Base-by-base conservation (phyloP, 208 protist species). In the Dictyostelium gargantuum region DNA sequence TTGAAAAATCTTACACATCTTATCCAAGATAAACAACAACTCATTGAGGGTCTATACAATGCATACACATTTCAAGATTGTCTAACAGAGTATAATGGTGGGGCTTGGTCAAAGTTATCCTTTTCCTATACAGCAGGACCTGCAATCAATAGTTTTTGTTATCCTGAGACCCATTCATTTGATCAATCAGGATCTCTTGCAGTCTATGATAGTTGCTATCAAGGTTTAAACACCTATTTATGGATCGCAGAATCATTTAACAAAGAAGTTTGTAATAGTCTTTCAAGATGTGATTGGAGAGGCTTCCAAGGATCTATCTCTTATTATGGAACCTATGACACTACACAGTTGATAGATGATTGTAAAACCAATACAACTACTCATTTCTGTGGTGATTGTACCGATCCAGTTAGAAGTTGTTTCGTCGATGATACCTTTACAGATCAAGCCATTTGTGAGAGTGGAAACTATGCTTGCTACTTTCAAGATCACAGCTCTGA, bases 371-470 rank as follows among this genome's bases (percentile, higher is more conserved):
- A 70, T 40, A 10, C 82, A 48, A 29, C 82, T 23, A 35, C 38
- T 9, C 11, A 63, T 48, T 89, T 48, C 19, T 89, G 82, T 68
- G 82, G 82, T 40, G 82, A 89, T 40, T 89, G 82, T 40, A 48
- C 50, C 0, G 70, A 89, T 40, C 66, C 66, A 17, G 1, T 79
- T 1, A 29, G n/a, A 23, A 76, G 48, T 21, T 89, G 82, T 54
- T 68, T 38, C 38, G 6, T 9, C 1, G 21, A 76, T 29, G 10
- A 0, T 3, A 40, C 10, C 4, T 42, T 76, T 44, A 56, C 2
- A 42, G 23, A 29, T 26, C 19, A 84, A 68, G 1, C 10, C 0
- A 26, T 1, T 26, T 61, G 77, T 35, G 26, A 17, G 9, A 23
- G 21, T 0, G 48, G 40, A 13, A 70, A 70, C 4, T 61, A 44